These are phyloP conservation scores for Aspergillus sp. DNA, from an alignment of 2,329 filamentous ascomycete species.

Conservation along the genomic window DNA sequence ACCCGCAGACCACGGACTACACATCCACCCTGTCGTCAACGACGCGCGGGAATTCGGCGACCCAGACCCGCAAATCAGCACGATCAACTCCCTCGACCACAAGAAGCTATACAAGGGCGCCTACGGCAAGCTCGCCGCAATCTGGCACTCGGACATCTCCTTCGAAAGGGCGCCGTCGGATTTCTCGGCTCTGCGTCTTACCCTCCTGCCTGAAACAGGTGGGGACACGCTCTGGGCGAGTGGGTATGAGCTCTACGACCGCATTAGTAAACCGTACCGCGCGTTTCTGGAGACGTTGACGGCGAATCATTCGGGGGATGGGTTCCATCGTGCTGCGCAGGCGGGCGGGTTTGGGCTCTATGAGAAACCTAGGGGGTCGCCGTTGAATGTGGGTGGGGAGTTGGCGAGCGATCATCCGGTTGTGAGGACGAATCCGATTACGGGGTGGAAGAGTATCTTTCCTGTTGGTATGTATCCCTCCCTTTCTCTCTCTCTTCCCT, in stretches of 20 bases:
- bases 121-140: conserved; percentile 32
- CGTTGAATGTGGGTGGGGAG: conserved; percentile 54
- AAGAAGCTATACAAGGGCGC: conserved; percentile 45
- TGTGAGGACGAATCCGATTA: conserved; percentile 63
- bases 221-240: conserved; percentile 31
- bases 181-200: conserved; percentile 62
- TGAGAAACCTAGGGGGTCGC: conserved; percentile 51
- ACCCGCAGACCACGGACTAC: conserved; percentile 57
- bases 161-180: conserved; percentile 66
- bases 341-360: conserved; percentile 33
- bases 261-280: conserved; percentile 57
- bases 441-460: conserved; percentile 61
- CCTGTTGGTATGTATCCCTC: conserved; percentile 29
- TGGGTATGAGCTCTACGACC: conserved; percentile 57
- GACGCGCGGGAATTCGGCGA: conserved; percentile 55
- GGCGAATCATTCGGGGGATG: conserved; percentile 53
- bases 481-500: not conserved
- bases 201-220: conserved; percentile 56
- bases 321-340: conserved; percentile 51
- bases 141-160: conserved; percentile 62
- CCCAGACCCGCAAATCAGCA: conserved; percentile 61
- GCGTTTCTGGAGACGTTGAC: conserved; percentile 60
- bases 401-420: conserved; percentile 57
- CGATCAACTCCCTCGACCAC: conserved; percentile 59
- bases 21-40: conserved; percentile 62